A percentile compares a stretch with the other conserved stretches of the same genome.
Conservation (phyloP, 2,329 filamentous ascomycete species). For the Fusarium ramigenum region DNA sequence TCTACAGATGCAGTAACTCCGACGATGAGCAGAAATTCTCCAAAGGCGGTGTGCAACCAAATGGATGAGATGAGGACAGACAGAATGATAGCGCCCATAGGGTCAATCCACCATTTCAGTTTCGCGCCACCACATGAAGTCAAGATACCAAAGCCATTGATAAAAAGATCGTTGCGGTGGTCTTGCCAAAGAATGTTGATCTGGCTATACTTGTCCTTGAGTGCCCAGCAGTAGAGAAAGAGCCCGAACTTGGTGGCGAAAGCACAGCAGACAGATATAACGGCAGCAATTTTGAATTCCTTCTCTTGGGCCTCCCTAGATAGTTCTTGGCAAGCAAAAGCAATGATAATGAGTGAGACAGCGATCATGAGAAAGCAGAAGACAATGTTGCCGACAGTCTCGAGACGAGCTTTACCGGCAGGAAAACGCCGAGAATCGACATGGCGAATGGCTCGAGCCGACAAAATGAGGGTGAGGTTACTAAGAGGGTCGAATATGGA, state of each 20-base stretch:
- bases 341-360: conserved; percentile 91
- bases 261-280: conserved; percentile 85
- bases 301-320: conserved; percentile 59
- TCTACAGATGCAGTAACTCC: conserved; percentile 87
- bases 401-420: conserved; percentile 90
- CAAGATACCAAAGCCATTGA: conserved; percentile 92
- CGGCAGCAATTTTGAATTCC: conserved; percentile 80
- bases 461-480: conserved; percentile 87
- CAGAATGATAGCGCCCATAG: conserved; percentile 86
- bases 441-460: conserved; percentile 85
- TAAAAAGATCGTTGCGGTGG: conserved; percentile 95
- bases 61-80: conserved; percentile 80
- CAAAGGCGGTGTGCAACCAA: conserved; percentile 87
- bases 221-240: conserved; percentile 91
- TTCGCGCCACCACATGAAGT: conserved; percentile 92
- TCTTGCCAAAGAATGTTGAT: conserved; percentile 95
- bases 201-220: conserved; percentile 91
- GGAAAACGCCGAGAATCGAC: conserved; percentile 90
- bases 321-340: conserved; percentile 82
- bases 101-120: conserved; percentile 94
- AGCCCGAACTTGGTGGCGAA: conserved; percentile 85
- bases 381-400: conserved; percentile 93
- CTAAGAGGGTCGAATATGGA: conserved; percentile 92
- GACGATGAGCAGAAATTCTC: conserved; percentile 90
- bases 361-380: conserved; percentile 97